Evolutionary conservation across 306 rosid genomes (phyloP).

Genomic region (Quercus bicolor): DNA sequence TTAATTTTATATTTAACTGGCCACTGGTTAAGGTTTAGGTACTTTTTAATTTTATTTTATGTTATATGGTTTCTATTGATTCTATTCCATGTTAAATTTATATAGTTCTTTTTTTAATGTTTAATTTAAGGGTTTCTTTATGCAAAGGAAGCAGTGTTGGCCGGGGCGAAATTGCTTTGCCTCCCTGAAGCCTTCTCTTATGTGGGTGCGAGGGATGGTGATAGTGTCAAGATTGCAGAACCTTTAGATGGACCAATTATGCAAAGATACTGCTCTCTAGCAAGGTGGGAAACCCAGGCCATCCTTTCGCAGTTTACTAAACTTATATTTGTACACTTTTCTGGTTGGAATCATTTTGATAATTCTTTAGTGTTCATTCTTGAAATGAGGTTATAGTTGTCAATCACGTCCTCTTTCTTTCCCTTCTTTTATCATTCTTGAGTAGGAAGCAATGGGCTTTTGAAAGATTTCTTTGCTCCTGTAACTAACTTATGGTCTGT

Average conservation of each 20-base stretch:
- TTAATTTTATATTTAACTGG: neutral
- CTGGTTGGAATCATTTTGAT: neutral
- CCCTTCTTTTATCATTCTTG: neutral
- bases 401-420: neutral
- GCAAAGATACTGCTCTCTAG: constrained; percentile 75
- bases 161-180: constrained; percentile 83
- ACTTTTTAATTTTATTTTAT: neutral
- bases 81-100: neutral
- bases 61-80: neutral
- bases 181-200: constrained; percentile 85
- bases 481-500: neutral
- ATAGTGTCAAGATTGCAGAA: constrained; percentile 62
- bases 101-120: neutral
- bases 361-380: neutral
- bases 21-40: neutral
- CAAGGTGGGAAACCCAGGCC: constrained; percentile 46
- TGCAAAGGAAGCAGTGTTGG: constrained; percentile 82
- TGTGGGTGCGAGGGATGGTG: constrained; percentile 76
- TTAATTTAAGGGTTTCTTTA: constrained; percentile 6
- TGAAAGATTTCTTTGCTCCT: neutral
- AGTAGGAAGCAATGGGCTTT: neutral
- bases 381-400: neutral
- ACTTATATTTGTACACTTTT: neutral
- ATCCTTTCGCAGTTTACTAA: neutral
- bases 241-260: constrained; percentile 76